Evolutionary conservation across 805 yeast species (phyloP).

Genomic region (Candida ficus): DNA sequence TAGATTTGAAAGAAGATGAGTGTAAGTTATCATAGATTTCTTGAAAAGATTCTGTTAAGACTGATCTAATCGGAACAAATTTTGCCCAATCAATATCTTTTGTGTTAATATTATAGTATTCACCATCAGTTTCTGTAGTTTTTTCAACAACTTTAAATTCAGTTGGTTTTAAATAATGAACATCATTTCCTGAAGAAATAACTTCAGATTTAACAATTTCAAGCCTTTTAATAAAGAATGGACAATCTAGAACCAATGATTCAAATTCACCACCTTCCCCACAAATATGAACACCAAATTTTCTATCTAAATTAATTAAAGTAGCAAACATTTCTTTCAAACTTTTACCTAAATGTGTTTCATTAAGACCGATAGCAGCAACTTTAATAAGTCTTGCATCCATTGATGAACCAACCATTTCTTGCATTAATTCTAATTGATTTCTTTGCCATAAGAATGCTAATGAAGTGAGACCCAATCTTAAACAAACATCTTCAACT

Average conservation of each 20-base stretch:
- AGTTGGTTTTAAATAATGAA: slow-evolving; percentile 55
- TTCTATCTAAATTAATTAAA: slow-evolving; percentile 48
- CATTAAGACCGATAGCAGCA: slow-evolving; percentile 82
- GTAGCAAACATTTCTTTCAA: slow-evolving; percentile 58
- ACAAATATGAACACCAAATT: slow-evolving; percentile 85
- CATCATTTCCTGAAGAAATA: slow-evolving; percentile 48
- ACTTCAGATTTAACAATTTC: slow-evolving; percentile 16
- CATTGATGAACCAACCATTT: slow-evolving; percentile 60
- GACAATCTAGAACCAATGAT: slow-evolving; percentile 85
- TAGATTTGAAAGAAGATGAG: not conserved
- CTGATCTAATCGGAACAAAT: slow-evolving; percentile 14
- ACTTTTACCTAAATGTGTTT: slow-evolving; percentile 61
- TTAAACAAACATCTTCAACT: slow-evolving; percentile 83
- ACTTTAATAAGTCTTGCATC: slow-evolving; percentile 90
- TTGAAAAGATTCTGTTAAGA: slow-evolving; percentile 38
- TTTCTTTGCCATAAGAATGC: slow-evolving; percentile 89
- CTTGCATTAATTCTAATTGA: slow-evolving; percentile 73
- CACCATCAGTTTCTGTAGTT: slow-evolving; percentile 18
- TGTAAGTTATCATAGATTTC: slow-evolving; percentile 25
- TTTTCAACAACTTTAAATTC: slow-evolving; percentile 43
- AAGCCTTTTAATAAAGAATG: slow-evolving; percentile 61
- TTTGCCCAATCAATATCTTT: slow-evolving; percentile 20
- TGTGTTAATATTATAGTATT: slow-evolving; percentile 17
- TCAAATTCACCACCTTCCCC: slow-evolving; percentile 99
- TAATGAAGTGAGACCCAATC: slow-evolving; percentile 63